These are phyloP conservation scores for Patellifolia procumbens DNA, from an alignment of 179 eudicot genomes.

Conservation along the genomic window DNA sequence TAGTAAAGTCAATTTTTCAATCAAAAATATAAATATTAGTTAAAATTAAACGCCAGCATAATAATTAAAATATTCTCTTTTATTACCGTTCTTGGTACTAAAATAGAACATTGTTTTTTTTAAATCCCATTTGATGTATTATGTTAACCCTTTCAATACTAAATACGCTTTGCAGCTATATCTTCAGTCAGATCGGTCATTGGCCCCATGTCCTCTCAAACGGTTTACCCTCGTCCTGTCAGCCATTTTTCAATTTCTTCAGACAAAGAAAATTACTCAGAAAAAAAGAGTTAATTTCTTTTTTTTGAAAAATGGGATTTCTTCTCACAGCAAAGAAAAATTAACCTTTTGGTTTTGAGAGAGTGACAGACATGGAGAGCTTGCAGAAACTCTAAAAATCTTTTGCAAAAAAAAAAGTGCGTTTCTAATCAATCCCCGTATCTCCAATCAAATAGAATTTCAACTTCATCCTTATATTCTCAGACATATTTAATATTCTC, in stretches of 20 bases:
- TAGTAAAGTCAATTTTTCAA: no score
- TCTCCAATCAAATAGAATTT: conserved; percentile 18
- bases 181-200: conserved; percentile 26
- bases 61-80: no score
- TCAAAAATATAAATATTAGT: no score
- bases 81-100: no score
- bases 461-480: background rate
- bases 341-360: background rate
- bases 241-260: conserved; percentile 31
- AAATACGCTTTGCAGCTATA: background rate
- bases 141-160: no score
- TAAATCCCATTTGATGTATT: no score
- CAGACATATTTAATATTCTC: conserved; percentile 17
- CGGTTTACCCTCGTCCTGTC: conserved; percentile 39
- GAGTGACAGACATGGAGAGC: conserved; percentile 3
- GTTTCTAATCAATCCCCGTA: background rate
- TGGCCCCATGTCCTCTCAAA: conserved; percentile 40
- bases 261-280: background rate
- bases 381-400: background rate
- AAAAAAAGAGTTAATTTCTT: background rate
- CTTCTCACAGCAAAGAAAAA: no score
- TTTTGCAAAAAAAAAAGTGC: conserved; percentile 2
- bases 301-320: background rate
- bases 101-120: no score
- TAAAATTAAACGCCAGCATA: no score